phyloP scores from a whole-genome alignment of 2,329 filamentous ascomycete genomes.

The Ceratocystis albifundus region DNA sequence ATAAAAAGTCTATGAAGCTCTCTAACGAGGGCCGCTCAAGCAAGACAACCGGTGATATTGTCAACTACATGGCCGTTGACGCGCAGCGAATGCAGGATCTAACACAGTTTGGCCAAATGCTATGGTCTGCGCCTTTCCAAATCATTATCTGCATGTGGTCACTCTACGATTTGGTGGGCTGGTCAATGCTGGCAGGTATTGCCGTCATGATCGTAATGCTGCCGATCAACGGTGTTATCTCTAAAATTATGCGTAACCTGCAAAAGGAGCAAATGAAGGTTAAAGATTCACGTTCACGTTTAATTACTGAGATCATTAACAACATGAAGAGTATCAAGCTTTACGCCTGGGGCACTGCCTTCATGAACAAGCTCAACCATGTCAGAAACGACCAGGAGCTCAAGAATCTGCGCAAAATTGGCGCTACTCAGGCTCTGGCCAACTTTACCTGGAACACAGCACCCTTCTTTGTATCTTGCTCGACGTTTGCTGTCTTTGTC shows the following conservation, averaged over 20 bases:
- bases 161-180: conserved; percentile 85
- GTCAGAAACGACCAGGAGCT: conserved; percentile 93
- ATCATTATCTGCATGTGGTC: conserved; percentile 93
- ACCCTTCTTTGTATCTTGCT: conserved; percentile 93
- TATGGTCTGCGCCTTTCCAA: conserved; percentile 96
- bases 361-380: conserved; percentile 94
- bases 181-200: conserved; percentile 91
- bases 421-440: conserved; percentile 81
- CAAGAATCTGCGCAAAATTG: conserved; percentile 91
- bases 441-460: conserved; percentile 98
- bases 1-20: conserved; percentile 76
- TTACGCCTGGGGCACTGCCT: conserved; percentile 92
- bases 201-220: conserved; percentile 97
- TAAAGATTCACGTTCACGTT: conserved; percentile 81
- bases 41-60: conserved; percentile 93
- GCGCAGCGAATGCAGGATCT: conserved; percentile 90
- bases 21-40: conserved; percentile 83
- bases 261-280: conserved; percentile 99
- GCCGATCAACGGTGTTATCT: conserved; percentile 85
- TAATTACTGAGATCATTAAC: conserved; percentile 96
- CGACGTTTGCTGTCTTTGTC: conserved; percentile 90
- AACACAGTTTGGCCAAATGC: conserved; percentile 86
- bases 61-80: conserved; percentile 99
- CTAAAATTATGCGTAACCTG: conserved; percentile 81
- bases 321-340: conserved; percentile 99